Percentiles rank a stretch among this genome's conserved stretches.
These are phyloP conservation scores for Sporisorium graminicola DNA, from an alignment of 1,284 basidiomycete species.

Conservation along the genomic window DNA sequence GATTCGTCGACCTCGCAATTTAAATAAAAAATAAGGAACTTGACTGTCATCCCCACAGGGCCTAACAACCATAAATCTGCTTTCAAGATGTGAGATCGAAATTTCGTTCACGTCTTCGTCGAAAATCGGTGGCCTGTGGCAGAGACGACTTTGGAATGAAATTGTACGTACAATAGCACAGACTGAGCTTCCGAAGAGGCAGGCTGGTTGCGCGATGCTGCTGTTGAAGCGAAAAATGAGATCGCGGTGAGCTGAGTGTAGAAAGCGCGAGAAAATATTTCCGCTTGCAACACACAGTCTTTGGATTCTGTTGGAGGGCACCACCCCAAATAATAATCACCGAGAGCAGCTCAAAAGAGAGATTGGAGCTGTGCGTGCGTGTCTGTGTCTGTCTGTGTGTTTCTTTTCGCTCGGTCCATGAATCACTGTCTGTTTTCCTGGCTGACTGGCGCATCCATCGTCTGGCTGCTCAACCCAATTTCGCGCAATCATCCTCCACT, in stretches of 20 bases:
- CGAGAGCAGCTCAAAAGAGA: background rate
- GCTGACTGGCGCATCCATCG: conserved; percentile 18
- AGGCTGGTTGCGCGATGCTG: too few relatives aligned
- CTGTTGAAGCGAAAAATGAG: background rate
- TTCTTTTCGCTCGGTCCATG: conserved; percentile 28
- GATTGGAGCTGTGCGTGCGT: background rate
- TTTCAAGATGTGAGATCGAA: background rate
- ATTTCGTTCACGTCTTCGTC: background rate
- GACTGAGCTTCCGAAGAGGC: too few relatives aligned
- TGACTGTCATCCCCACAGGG: background rate
- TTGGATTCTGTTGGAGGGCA: background rate
- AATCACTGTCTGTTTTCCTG: background rate
- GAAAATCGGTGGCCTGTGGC: background rate
- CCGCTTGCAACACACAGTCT: background rate
- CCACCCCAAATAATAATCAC: background rate
- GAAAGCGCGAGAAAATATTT: conserved; percentile 12
- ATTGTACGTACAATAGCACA: too few relatives aligned
- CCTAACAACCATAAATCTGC: background rate
- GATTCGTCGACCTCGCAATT: conserved; percentile 24
- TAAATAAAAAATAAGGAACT: background rate
- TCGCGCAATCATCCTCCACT: conserved; percentile 21
- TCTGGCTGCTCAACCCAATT: conserved; percentile 14
- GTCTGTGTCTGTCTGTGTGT: conserved; percentile 7
- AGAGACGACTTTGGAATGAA: too few relatives aligned
- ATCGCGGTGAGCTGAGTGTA: background rate